Evolutionary conservation across 1,284 basidiomycete genomes (phyloP).

Genomic region (Austroboletus niveus): DNA sequence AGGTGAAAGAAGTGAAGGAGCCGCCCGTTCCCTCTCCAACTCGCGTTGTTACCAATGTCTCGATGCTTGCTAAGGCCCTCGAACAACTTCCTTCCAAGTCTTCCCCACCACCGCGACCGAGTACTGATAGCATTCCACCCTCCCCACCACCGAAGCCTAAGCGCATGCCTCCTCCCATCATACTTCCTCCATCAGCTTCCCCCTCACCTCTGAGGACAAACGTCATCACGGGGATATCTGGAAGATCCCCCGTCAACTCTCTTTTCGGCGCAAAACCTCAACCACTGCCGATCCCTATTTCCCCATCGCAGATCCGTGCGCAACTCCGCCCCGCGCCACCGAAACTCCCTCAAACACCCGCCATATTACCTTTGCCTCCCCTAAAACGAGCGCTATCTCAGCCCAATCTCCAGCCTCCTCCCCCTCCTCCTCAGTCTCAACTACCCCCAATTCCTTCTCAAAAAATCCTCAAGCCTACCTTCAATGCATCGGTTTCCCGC

Average conservation of each 20-base stretch:
- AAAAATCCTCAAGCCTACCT: neutral
- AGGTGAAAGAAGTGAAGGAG: neutral
- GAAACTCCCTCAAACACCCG: conserved; percentile 17
- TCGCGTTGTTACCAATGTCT: conserved; percentile 10
- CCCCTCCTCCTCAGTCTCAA: conserved; percentile 1
- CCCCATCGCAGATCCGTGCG: conserved; percentile 29
- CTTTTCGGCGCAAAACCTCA: conserved; percentile 25
- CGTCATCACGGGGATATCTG: conserved; percentile 25
- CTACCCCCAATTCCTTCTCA: conserved; percentile 10
- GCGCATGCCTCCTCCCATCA: conserved; percentile 16
- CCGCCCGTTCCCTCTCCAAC: no score
- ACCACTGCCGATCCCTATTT: conserved; percentile 29
- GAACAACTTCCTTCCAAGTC: conserved; percentile 4
- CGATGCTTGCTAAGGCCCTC: conserved; percentile 10
- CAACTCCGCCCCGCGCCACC: conserved; percentile 31
- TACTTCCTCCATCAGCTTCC: conserved; percentile 1
- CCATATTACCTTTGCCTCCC: conserved; percentile 21
- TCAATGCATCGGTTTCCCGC: conserved; percentile 6
- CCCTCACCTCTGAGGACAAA: conserved; percentile 19
- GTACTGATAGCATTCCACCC: conserved; percentile 19
- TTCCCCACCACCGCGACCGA: conserved; percentile 5
- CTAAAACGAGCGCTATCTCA: conserved; percentile 17
- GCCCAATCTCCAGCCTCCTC: conserved; percentile 1
- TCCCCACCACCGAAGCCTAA: conserved; percentile 24
- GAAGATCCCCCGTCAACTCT: conserved; percentile 26